Conservation (phyloP, 768 basidiomycete species). For the Pleurotus djamor region DNA sequence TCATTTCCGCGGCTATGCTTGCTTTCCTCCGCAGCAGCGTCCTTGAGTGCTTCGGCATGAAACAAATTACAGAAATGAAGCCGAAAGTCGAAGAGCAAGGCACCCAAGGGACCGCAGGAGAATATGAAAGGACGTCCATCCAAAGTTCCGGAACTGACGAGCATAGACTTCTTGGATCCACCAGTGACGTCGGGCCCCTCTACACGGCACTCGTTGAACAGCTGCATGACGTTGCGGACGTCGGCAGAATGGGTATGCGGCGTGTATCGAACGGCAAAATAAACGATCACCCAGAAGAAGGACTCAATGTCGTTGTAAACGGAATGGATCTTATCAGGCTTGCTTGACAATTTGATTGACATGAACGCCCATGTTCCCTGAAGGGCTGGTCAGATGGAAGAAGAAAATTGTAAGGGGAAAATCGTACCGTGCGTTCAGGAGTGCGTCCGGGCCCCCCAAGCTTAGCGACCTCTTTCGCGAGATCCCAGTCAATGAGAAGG, state of each 20-base stretch:
- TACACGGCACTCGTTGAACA: too few relatives aligned
- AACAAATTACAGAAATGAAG: too few relatives aligned
- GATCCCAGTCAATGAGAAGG: conserved; percentile 6
- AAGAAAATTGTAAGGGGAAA: background rate
- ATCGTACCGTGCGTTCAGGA: conserved; percentile 2
- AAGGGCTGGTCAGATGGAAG: background rate
- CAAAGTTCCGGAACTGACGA: too few relatives aligned
- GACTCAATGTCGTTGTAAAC: conserved; percentile 13
- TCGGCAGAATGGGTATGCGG: conserved; percentile 6
- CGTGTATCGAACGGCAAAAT: conserved; percentile 10
- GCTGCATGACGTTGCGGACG: background rate
- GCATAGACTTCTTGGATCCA: too few relatives aligned
- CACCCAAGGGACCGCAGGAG: too few relatives aligned
- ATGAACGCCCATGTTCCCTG: conserved; percentile 17
- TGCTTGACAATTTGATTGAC: conserved; percentile 5
- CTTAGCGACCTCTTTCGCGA: background rate
- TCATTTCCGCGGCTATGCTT: too few relatives aligned
- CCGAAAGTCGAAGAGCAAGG: too few relatives aligned
- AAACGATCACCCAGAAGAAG: conserved; percentile 16
- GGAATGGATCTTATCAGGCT: conserved; percentile 4
- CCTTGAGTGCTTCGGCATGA: too few relatives aligned
- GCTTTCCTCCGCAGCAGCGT: too few relatives aligned
- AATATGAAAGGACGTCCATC: too few relatives aligned
- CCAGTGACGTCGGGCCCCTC: too few relatives aligned
- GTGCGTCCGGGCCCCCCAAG: background rate